A percentile compares a stretch with the other conserved stretches of the same genome.
Conservation (phyloP, 495 filamentous ascomycete species). For the Glarea lozoyensis region DNA sequence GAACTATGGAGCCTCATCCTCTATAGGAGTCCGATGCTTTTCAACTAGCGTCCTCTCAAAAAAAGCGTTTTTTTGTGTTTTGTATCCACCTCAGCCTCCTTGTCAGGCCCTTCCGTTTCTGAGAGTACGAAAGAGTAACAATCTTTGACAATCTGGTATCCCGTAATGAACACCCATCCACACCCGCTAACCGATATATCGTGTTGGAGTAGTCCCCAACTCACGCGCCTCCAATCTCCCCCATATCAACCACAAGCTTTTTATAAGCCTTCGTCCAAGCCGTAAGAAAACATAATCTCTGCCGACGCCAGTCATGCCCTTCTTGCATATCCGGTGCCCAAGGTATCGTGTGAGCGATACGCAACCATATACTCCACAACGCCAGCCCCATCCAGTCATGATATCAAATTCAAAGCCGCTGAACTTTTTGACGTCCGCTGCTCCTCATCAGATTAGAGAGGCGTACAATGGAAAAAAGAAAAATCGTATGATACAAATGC, state of each 20-base stretch:
- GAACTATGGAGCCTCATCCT: background rate
- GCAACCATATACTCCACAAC: slow-evolving; percentile 11
- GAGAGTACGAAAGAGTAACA: slow-evolving; percentile 1
- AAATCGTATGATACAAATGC: slow-evolving; percentile 24
- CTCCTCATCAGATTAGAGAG: slow-evolving; percentile 18
- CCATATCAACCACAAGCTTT: too few species aligned
- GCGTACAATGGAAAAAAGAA: slow-evolving; percentile 14
- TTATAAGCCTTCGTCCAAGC: slow-evolving; percentile 5
- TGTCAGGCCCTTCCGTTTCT: slow-evolving; percentile 2
- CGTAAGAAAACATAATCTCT: slow-evolving; percentile 14
- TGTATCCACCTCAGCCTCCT: background rate
- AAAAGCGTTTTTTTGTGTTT: slow-evolving; percentile 3
- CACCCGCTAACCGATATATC: too few species aligned
- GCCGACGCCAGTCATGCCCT: slow-evolving; percentile 17
- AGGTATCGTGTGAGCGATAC: slow-evolving; percentile 15
- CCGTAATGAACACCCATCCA: background rate
- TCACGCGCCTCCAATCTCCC: too few species aligned
- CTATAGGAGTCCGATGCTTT: background rate
- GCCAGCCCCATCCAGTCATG: slow-evolving; percentile 20
- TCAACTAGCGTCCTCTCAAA: background rate
- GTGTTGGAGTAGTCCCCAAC: too few species aligned
- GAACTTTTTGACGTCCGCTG: slow-evolving; percentile 22
- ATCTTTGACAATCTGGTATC: slow-evolving; percentile 1
- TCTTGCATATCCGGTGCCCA: slow-evolving; percentile 18
- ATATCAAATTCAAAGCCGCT: slow-evolving; percentile 20